Conservation (phyloP, 2,329 filamentous ascomycete species). For the Eutypella sp. region DNA sequence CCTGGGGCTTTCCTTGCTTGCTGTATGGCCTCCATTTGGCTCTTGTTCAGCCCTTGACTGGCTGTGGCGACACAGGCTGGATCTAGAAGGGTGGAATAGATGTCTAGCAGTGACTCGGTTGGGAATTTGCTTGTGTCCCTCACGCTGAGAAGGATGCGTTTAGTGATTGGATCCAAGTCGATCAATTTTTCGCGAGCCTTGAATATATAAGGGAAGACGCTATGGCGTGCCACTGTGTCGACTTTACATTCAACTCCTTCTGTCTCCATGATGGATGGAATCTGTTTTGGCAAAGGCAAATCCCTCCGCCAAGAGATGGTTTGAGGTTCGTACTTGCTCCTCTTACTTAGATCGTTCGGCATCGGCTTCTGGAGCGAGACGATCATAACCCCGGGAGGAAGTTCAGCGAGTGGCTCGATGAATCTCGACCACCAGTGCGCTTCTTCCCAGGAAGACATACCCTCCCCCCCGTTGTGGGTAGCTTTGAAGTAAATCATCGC, state of each 20-base stretch:
- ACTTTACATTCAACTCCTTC: neutral
- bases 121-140: too few relatives aligned
- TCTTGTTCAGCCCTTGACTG: neutral
- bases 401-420: neutral
- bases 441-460: neutral
- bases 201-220: neutral
- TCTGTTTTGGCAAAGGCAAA: neutral
- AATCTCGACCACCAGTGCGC: neutral
- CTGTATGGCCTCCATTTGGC: neutral
- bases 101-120: too few relatives aligned
- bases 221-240: neutral
- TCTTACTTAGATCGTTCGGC: neutral
- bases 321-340: neutral
- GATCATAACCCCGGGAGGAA: neutral
- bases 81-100: neutral
- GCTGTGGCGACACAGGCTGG: neutral
- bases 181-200: neutral
- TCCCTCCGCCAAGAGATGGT: neutral
- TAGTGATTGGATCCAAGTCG: too few relatives aligned
- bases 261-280: neutral
- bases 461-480: too few relatives aligned
- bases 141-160: too few relatives aligned
- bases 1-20: neutral
- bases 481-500: neutral
- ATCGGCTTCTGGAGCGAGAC: neutral